Conservation (phyloP, 2,329 filamentous ascomycete genomes). For the Neofusicoccum ribis region DNA sequence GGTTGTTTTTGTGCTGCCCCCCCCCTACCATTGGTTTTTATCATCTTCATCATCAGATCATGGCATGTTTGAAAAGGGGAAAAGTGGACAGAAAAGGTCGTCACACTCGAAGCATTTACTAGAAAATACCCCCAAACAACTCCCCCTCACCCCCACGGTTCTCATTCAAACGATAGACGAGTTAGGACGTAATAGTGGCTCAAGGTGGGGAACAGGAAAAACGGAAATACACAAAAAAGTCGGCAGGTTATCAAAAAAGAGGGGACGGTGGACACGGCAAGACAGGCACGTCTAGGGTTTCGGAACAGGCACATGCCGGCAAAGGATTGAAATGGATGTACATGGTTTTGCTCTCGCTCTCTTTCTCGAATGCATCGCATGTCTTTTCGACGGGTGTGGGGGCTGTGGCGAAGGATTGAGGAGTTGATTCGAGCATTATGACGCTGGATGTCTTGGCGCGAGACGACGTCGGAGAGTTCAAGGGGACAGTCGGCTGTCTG, state of each 20-base stretch:
- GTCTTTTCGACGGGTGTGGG: neutral
- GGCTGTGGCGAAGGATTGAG: neutral
- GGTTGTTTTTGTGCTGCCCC: neutral
- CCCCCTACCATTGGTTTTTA: neutral
- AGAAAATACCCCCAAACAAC: conserved; percentile 3
- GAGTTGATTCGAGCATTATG: too few species aligned
- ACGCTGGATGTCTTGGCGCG: too few species aligned
- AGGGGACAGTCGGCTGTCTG: too few species aligned
- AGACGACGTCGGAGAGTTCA: too few species aligned
- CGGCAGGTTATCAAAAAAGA: neutral
- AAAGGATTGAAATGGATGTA: neutral
- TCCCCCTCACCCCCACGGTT: neutral
- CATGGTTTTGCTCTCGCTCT: neutral
- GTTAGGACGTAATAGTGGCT: neutral
- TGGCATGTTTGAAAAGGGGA: neutral
- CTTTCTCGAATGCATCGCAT: neutral
- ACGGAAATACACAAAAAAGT: neutral
- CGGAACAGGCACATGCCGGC: neutral
- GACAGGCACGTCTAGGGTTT: neutral
- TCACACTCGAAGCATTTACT: conserved; percentile 6
- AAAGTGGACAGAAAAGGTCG: neutral
- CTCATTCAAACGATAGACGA: neutral
- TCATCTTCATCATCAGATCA: neutral
- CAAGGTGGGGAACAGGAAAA: neutral
- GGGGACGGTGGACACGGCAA: neutral